Conservation (phyloP, 2,329 filamentous ascomycete species). For the Monosporascus sp. region DNA sequence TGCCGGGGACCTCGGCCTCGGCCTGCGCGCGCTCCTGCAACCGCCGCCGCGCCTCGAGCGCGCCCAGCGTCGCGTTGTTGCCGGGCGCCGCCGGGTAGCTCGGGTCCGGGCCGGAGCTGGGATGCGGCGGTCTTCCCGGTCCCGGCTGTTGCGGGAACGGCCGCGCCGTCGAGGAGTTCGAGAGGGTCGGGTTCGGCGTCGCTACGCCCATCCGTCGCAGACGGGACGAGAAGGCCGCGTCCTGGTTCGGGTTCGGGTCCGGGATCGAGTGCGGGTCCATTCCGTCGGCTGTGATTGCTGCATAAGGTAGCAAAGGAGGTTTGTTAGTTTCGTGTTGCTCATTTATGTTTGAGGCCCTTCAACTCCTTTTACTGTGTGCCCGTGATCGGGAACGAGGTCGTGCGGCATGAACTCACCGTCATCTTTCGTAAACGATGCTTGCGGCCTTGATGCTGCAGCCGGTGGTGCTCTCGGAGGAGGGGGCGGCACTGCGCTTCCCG, state of each 20-base stretch:
- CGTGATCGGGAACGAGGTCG: too few relatives aligned
- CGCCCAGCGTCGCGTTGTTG: constrained; percentile 41
- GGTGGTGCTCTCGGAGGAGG: constrained; percentile 9
- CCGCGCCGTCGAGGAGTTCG: constrained; percentile 42
- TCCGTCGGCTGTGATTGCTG: constrained; percentile 36
- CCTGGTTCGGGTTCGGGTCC: constrained; percentile 20
- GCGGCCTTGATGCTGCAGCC: constrained; percentile 4
- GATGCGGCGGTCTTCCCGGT: constrained; percentile 3
- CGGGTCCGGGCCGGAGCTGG: constrained; percentile 9
- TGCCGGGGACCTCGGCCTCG: constrained; percentile 38
- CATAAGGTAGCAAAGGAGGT: background rate
- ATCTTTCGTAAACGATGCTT: constrained; percentile 23
- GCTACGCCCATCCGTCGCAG: constrained; percentile 50
- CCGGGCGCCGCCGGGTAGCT: constrained; percentile 19
- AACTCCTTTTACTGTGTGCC: too few relatives aligned
- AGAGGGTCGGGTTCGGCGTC: constrained; percentile 48
- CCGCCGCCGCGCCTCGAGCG: constrained; percentile 41
- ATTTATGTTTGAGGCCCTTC: too few relatives aligned
- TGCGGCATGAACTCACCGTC: constrained; percentile 21
- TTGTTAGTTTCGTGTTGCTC: background rate
- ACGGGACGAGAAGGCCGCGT: constrained; percentile 43
- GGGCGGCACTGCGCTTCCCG: constrained; percentile 22
- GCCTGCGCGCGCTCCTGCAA: constrained; percentile 38
- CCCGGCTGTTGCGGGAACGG: constrained; percentile 6
- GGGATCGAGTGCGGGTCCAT: constrained; percentile 32